Conservation (phyloP, 805 yeast genomes). For the Pichia rugopelliculosa region DNA sequence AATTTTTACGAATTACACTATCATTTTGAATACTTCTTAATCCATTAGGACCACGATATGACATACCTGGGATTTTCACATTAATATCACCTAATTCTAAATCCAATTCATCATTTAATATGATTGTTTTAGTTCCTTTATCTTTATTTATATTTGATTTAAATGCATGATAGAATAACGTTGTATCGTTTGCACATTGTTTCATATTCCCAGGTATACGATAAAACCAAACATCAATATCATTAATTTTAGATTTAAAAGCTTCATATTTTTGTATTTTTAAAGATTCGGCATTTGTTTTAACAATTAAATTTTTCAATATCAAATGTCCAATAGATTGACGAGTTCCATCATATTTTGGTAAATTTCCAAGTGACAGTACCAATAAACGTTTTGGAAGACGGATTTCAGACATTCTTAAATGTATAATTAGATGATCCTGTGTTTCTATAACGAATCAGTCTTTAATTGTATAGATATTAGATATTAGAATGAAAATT, state of each 20-base stretch:
- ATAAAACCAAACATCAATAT: not conserved
- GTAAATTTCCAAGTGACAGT: constrained; percentile 59
- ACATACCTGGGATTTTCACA: not conserved
- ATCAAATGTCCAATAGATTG: constrained; percentile 72
- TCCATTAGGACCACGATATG: not conserved
- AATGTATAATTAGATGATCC: too few species aligned
- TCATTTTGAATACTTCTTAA: not conserved
- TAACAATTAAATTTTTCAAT: constrained; percentile 27
- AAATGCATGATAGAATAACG: not conserved
- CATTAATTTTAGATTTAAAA: not conserved
- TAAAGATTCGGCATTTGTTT: not conserved
- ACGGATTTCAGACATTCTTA: too few species aligned
- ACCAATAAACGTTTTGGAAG: not conserved
- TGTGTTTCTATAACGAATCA: too few species aligned
- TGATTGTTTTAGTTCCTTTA: not conserved
- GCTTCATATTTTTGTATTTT: not conserved
- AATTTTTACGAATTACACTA: not conserved
- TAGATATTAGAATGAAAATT: too few species aligned
- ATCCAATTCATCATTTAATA: not conserved
- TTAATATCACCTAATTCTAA: not conserved
- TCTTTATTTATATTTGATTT: too few species aligned
- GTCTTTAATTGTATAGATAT: too few species aligned
- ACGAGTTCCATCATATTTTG: constrained; percentile 50
- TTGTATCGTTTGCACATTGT: not conserved
- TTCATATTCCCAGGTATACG: not conserved